A percentile compares a stretch with the other conserved stretches of the same genome.
These are phyloP conservation scores for Spirogloea muscicola DNA, from an alignment of 139 green algal genomes.

Conservation along the genomic window DNA sequence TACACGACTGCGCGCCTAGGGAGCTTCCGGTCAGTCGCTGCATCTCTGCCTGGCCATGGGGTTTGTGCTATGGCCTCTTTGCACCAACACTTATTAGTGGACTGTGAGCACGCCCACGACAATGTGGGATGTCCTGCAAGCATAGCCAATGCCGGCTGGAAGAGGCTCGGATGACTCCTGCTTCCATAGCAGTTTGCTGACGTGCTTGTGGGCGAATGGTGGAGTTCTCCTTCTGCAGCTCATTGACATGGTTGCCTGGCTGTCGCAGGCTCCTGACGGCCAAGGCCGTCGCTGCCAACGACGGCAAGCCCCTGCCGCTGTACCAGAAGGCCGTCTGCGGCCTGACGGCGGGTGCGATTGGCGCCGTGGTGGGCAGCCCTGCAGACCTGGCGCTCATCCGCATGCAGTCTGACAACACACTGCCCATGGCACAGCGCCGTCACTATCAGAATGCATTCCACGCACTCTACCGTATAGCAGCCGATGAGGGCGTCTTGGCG, in stretches of 20 bases:
- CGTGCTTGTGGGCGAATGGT: too few species aligned
- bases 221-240: too few species aligned
- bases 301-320: constrained; percentile 50
- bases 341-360: constrained; percentile 86
- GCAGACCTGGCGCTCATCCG: constrained; percentile 95
- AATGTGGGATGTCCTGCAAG: too few species aligned
- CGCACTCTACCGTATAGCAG: constrained; percentile 56
- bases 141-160: too few species aligned
- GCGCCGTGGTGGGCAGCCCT: constrained; percentile 88
- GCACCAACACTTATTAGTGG: too few species aligned
- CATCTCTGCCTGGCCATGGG: too few species aligned
- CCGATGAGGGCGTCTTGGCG: constrained; percentile 51
- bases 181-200: too few species aligned
- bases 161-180: too few species aligned
- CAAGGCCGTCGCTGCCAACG: constrained; percentile 33
- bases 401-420: constrained; percentile 84
- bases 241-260: constrained; percentile 88
- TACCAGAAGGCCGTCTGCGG: constrained; percentile 58
- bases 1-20: constrained; percentile 98
- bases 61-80: too few species aligned
- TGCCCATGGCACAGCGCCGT: constrained; percentile 75
- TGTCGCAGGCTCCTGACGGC: constrained; percentile 56
- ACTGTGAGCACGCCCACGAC: too few species aligned
- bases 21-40: constrained; percentile 43
- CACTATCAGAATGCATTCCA: constrained; percentile 87